These are phyloP conservation scores for Domatiomyces catenatus DNA, from an alignment of 2,329 filamentous ascomycete genomes.

Conservation along the genomic window DNA sequence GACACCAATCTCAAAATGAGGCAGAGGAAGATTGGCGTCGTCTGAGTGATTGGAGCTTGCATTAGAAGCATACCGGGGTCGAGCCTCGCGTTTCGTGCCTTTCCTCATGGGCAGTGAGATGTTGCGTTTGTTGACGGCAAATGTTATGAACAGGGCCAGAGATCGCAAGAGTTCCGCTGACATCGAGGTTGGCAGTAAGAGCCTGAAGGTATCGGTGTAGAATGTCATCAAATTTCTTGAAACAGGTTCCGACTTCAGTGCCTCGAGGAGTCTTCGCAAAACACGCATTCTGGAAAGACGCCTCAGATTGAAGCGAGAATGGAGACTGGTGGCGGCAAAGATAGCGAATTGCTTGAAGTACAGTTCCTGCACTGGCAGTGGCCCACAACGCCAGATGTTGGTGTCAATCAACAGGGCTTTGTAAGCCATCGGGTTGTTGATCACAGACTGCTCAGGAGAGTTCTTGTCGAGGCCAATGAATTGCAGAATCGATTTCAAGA, in stretches of 20 bases:
- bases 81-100: slow-evolving; percentile 24
- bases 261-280: slow-evolving; percentile 76
- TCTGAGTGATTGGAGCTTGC: slow-evolving; percentile 17
- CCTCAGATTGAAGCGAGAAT: slow-evolving; percentile 81
- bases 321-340: slow-evolving; percentile 79
- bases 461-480: slow-evolving; percentile 79
- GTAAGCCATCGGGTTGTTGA: slow-evolving; percentile 91
- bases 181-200: slow-evolving; percentile 63
- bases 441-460: slow-evolving; percentile 73
- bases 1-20: slow-evolving; percentile 56
- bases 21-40: slow-evolving; percentile 21
- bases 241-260: slow-evolving; percentile 71
- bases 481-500: slow-evolving; percentile 61
- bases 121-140: slow-evolving; percentile 58
- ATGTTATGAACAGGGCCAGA: slow-evolving; percentile 83
- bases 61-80: slow-evolving; percentile 13
- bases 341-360: slow-evolving; percentile 88
- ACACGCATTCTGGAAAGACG: slow-evolving; percentile 81
- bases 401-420: slow-evolving; percentile 81
- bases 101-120: slow-evolving; percentile 32
- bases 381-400: slow-evolving; percentile 77
- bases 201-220: slow-evolving; percentile 65
- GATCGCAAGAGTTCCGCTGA: slow-evolving; percentile 75
- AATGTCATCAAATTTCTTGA: slow-evolving; percentile 55
- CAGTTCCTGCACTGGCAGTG: slow-evolving; percentile 60